phyloP scores from a whole-genome alignment of 257 asterid species.

The Scutellaria minor region DNA sequence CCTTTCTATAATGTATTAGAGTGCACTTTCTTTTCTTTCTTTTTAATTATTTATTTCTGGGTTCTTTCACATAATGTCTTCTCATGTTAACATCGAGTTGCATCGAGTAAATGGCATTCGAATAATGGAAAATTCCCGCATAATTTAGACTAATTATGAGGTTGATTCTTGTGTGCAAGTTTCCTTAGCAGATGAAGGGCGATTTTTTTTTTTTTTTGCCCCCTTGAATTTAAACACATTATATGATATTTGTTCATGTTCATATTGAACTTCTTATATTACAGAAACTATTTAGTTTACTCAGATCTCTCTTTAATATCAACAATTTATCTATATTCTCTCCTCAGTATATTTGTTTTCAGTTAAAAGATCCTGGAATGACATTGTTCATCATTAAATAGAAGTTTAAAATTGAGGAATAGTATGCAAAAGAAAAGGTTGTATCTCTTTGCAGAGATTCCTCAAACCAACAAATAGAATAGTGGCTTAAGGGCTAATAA shows the following conservation, averaged over 20 bases:
- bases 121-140: neutral
- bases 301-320: no score
- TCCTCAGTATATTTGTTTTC: no score
- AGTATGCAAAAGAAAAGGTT: neutral
- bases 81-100: neutral
- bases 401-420: neutral
- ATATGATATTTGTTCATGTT: no score
- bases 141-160: neutral
- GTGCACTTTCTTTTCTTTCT: neutral
- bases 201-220: no score
- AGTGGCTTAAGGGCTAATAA: neutral
- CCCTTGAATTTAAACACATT: no score
- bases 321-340: no score
- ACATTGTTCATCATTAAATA: neutral
- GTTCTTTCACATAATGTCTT: neutral
- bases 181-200: no score
- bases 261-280: no score
- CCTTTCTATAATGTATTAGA: neutral
- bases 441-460: neutral
- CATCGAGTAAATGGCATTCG: neutral
- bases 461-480: conserved; percentile 1
- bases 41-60: neutral
- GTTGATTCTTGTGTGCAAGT: neutral
- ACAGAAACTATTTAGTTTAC: no score
- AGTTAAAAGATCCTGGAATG: neutral